Evolutionary conservation across 805 yeast genomes (phyloP).

Genomic region (Jamesozyma rosinii): DNA sequence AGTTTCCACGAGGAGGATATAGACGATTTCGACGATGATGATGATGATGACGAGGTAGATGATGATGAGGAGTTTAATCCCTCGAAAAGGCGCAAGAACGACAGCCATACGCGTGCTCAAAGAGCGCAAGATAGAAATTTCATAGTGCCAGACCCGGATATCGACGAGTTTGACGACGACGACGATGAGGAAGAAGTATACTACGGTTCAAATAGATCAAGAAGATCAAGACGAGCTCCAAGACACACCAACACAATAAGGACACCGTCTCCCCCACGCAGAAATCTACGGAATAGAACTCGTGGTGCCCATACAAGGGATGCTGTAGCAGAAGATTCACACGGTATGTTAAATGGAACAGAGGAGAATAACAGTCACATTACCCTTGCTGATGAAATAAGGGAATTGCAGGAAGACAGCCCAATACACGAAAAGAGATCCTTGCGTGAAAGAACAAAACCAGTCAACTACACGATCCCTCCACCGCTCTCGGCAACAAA

Average conservation of each 20-base stretch:
- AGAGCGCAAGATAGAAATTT: constrained; percentile 17
- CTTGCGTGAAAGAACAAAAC: constrained; percentile 58
- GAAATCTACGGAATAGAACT: constrained; percentile 22
- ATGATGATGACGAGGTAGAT: constrained; percentile 33
- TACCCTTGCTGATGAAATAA: constrained; percentile 55
- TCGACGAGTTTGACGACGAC: constrained; percentile 18
- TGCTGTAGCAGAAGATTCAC: constrained; percentile 7
- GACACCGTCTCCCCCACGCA: constrained; percentile 11
- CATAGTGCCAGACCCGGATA: constrained; percentile 28
- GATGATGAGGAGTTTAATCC: constrained; percentile 17
- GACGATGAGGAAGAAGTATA: not conserved
- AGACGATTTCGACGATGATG: constrained; percentile 29
- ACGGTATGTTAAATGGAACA: constrained; percentile 14
- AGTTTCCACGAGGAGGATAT: constrained; percentile 30
- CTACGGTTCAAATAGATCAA: not conserved
- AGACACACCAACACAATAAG: constrained; percentile 16
- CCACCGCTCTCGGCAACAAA: constrained; percentile 54
- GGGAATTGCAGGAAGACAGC: constrained; percentile 55
- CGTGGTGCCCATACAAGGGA: constrained; percentile 14
- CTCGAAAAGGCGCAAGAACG: constrained; percentile 3
- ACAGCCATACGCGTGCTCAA: constrained; percentile 8
- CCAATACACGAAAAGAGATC: constrained; percentile 43
- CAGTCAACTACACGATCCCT: constrained; percentile 71
- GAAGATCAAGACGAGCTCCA: constrained; percentile 12
- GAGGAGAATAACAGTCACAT: constrained; percentile 19